Evolutionary conservation across 2,329 filamentous ascomycete genomes (phyloP).

Genomic region (Clonostachys rosea): DNA sequence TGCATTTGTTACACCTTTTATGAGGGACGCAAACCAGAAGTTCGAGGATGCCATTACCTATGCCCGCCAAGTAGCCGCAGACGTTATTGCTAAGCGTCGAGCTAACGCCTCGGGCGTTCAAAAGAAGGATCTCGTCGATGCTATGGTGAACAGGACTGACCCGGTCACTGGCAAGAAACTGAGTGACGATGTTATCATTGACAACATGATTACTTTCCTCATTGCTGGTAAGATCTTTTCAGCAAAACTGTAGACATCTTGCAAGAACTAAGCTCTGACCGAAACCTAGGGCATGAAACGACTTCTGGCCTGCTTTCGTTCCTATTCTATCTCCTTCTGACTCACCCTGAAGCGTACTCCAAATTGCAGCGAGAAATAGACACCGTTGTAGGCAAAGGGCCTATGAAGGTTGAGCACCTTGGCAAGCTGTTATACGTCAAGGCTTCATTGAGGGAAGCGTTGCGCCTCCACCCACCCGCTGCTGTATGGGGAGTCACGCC

Average conservation of each 20-base stretch:
- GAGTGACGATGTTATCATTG: conserved; percentile 51
- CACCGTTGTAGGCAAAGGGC: too few species aligned
- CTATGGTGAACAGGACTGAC: conserved; percentile 60
- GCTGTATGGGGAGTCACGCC: too few species aligned
- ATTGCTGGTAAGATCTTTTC: conserved; percentile 32
- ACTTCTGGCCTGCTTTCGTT: conserved; percentile 49
- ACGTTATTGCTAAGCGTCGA: conserved; percentile 43
- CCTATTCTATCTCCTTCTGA: not conserved
- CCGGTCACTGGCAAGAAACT: conserved; percentile 58
- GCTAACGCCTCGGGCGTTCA: conserved; percentile 20
- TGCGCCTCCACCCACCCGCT: too few species aligned
- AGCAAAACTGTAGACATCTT: too few species aligned
- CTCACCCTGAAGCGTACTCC: too few species aligned
- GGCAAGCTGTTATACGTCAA: too few species aligned
- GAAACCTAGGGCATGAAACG: conserved; percentile 50
- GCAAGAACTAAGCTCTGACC: too few species aligned
- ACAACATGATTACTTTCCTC: conserved; percentile 67
- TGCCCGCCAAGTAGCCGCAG: conserved; percentile 44
- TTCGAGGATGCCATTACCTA: conserved; percentile 28
- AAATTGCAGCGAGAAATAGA: too few species aligned
- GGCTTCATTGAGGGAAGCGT: too few species aligned
- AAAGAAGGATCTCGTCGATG: conserved; percentile 50
- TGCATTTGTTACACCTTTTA: not conserved
- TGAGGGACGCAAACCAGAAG: not conserved
- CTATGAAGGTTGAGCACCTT: too few species aligned